These are phyloP conservation scores for Baorangia bicolor DNA, from an alignment of 768 basidiomycete species.

Conservation along the genomic window DNA sequence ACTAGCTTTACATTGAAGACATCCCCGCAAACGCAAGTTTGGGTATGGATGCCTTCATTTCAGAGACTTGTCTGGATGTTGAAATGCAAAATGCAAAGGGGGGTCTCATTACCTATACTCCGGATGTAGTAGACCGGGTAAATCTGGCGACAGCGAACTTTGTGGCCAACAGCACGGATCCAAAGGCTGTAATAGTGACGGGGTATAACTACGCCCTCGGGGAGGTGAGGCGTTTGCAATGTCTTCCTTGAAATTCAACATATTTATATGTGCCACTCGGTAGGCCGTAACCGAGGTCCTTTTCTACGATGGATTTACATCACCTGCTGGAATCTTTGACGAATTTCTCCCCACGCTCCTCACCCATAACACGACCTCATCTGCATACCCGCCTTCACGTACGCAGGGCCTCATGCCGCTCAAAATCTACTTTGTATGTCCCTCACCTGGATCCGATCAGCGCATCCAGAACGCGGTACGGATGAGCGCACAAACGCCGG, in stretches of 20 bases:
- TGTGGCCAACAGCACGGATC: conserved; percentile 6
- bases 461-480: conserved; percentile 37
- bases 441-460: neutral
- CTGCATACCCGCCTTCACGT: conserved; percentile 49
- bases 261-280: neutral
- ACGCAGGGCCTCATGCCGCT: conserved; percentile 37
- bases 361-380: conserved; percentile 33
- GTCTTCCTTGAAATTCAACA: neutral
- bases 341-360: conserved; percentile 44
- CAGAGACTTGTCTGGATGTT: neutral
- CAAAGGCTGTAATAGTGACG: conserved; percentile 36
- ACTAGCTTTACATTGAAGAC: conserved; percentile 56
- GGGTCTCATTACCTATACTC: conserved; percentile 39
- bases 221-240: neutral
- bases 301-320: conserved; percentile 54
- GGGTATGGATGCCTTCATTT: conserved; percentile 41
- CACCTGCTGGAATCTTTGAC: conserved; percentile 16
- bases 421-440: conserved; percentile 40
- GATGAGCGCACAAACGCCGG: conserved; percentile 40
- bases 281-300: conserved; percentile 31
- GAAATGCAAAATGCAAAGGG: conserved; percentile 35
- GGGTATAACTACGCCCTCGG: conserved; percentile 33
- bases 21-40: conserved; percentile 56
- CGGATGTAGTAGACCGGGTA: neutral
- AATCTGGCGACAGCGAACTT: conserved; percentile 14